A percentile compares a stretch with the other conserved stretches of the same genome.
Conservation (phyloP, 305 asterid species). For the Andrographis paniculata region DNA sequence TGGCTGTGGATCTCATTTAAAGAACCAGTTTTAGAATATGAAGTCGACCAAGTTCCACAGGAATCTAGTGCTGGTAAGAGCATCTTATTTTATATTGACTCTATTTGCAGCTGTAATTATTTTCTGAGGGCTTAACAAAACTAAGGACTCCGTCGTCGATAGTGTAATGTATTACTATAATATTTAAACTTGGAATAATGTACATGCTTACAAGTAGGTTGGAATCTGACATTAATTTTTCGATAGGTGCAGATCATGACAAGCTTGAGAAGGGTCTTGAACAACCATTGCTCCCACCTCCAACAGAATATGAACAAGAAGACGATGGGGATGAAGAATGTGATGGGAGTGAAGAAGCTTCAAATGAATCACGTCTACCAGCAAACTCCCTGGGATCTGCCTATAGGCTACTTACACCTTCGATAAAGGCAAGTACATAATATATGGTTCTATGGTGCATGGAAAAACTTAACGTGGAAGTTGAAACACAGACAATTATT, state of each 20-base stretch:
- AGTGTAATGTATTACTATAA: neutral
- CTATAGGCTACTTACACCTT: constrained; percentile 84
- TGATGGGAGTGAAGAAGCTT: constrained; percentile 84
- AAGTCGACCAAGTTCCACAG: constrained; percentile 30
- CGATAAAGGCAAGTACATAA: constrained; percentile 67
- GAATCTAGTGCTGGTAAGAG: constrained; percentile 49
- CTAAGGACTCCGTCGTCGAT: neutral
- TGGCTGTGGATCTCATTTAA: constrained; percentile 85
- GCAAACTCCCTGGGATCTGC: constrained; percentile 81
- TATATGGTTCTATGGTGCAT: no score
- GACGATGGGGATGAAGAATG: constrained; percentile 67
- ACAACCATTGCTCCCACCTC: constrained; percentile 58
- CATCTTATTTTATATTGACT: constrained; percentile 4
- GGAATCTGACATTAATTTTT: constrained; percentile 18
- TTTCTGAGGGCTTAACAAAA: neutral
- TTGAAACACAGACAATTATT: no score
- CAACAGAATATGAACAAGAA: constrained; percentile 42
- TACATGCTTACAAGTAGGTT: neutral
- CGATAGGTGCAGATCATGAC: constrained; percentile 39
- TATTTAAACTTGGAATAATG: neutral
- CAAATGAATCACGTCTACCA: constrained; percentile 66
- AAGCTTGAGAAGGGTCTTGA: constrained; percentile 71
- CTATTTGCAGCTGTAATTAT: neutral
- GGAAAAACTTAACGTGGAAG: no score
- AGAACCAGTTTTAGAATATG: constrained; percentile 61